These are phyloP conservation scores for Claviceps monticola DNA, from an alignment of 2,329 filamentous ascomycete genomes.

Conservation along the genomic window DNA sequence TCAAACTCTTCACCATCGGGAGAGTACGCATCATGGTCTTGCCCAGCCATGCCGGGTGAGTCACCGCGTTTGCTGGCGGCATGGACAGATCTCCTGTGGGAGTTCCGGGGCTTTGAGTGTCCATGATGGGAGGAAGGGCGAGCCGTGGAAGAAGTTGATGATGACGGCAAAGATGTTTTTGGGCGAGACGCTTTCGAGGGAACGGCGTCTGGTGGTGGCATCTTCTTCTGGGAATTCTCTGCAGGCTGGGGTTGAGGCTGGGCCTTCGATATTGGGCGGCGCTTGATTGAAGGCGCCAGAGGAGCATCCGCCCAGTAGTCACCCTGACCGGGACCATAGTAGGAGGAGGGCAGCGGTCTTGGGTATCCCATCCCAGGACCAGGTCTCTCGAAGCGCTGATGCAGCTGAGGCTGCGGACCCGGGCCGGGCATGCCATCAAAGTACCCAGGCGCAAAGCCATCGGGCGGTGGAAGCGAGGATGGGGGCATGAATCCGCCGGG, in stretches of 20 bases:
- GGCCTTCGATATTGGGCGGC: slow-evolving; percentile 16
- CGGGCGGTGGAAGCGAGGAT: slow-evolving; percentile 17
- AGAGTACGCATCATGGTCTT: slow-evolving; percentile 22
- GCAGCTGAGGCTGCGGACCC: slow-evolving; percentile 13
- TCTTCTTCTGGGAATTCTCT: slow-evolving; percentile 30
- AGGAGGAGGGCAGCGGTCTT: background rate
- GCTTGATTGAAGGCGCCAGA: slow-evolving; percentile 16
- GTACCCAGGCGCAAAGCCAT: slow-evolving; percentile 15
- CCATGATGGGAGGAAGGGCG: slow-evolving; percentile 12
- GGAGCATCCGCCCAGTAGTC: slow-evolving; percentile 28
- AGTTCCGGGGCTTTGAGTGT: slow-evolving; percentile 18
- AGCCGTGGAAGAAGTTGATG: slow-evolving; percentile 18
- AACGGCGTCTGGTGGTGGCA: slow-evolving; percentile 32
- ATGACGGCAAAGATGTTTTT: slow-evolving; percentile 17
- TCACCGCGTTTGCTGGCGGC: slow-evolving; percentile 23
- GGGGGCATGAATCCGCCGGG: slow-evolving; percentile 12
- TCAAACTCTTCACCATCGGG: no score
- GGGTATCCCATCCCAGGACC: slow-evolving; percentile 27
- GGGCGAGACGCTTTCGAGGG: slow-evolving; percentile 16
- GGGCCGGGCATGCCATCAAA: slow-evolving; percentile 13
- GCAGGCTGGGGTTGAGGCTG: slow-evolving; percentile 25
- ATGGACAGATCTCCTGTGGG: slow-evolving; percentile 17
- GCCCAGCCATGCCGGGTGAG: slow-evolving; percentile 18
- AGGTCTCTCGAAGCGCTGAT: slow-evolving; percentile 23
- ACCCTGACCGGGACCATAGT: background rate